Evolutionary conservation across 116 monocot genomes (phyloP), one percentile per base, ranked within the genome.

Genomic region (Zostera marina): DNA sequence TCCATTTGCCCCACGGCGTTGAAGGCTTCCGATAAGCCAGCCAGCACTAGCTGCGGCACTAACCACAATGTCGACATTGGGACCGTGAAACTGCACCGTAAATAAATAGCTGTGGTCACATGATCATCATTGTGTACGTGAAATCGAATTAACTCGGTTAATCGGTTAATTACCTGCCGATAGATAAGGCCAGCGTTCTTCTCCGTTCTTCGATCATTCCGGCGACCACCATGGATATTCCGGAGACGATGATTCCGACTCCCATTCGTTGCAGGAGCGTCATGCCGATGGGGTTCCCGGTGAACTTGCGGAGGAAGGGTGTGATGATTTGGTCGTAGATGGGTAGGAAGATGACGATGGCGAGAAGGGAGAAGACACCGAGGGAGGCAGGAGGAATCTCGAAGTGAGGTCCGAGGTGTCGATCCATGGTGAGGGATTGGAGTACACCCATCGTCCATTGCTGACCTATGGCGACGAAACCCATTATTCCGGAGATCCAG

Each of bases 221-320:
- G 0, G 77, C 54, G 9, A 88, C 65, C 1, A 77, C 2, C 77
- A 83, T 77, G 8, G 80, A 69, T 1, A 75, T 1, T 1, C 62
- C 60, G 11, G 69, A 68, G 47, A 90, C 52, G 2, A 70, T 19
- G 1, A 76, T 49, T 8, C 90, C 90, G 12, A 68, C 55, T 3
- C 90, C 90, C 74, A 90, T 84, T 20, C 84, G 40, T 9, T 90
- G 90, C 0, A 84, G 63, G 44, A 81, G 9, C 0, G 75, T 76
- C 47, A 90, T 66, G 1, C 81, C 81, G 8, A 16, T 61, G 32
- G 71, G 76, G n/a, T 48, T 25, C 0, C 59, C 65, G 13, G 76
- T 81, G 20, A 78, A 3, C 47, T 42, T 65, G 7, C 63, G 44
- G 19, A 81, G 47, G 53, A 62, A 39, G 0, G 79, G 81, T 19